Conservation (phyloP, 2,329 filamentous ascomycete genomes). For the Botrytis tulipae region DNA sequence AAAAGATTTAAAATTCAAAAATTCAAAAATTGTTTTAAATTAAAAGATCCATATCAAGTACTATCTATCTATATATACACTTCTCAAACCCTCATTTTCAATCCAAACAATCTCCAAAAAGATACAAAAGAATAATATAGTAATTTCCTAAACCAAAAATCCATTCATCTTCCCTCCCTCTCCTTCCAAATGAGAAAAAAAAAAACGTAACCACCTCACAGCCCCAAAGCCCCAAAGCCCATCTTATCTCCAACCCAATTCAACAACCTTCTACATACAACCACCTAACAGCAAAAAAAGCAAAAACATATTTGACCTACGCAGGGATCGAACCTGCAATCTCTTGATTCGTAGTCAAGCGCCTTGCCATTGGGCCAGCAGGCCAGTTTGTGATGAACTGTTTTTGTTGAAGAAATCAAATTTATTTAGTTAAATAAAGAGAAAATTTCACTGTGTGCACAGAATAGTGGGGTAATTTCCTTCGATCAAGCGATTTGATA, state of each 20-base stretch:
- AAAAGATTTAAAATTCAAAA: too few relatives aligned
- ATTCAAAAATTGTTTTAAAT: too few relatives aligned
- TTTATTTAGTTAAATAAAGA: background rate
- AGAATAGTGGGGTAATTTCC: background rate
- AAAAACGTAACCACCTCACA: fast-evolving
- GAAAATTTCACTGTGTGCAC: fast-evolving
- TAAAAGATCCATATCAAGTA: too few relatives aligned
- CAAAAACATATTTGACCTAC: slow-evolving; percentile 25
- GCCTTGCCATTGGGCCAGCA: slow-evolving; percentile 25
- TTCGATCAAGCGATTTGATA: background rate
- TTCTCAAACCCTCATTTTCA: background rate
- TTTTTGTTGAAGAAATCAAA: fast-evolving
- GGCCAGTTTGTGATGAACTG: background rate
- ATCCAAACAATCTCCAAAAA: background rate
- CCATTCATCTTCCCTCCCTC: too few relatives aligned
- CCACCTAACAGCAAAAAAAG: too few relatives aligned
- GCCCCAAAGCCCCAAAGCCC: too few relatives aligned
- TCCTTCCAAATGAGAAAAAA: too few relatives aligned
- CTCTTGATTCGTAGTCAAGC: slow-evolving; percentile 40
- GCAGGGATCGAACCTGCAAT: slow-evolving; percentile 46
- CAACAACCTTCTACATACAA: too few relatives aligned
- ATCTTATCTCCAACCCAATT: too few relatives aligned
- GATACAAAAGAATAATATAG: background rate
- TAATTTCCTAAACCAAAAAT: background rate
- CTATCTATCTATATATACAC: too few relatives aligned